Conservation (phyloP, 2,329 filamentous ascomycete genomes). For the Raffaelea arxii region DNA sequence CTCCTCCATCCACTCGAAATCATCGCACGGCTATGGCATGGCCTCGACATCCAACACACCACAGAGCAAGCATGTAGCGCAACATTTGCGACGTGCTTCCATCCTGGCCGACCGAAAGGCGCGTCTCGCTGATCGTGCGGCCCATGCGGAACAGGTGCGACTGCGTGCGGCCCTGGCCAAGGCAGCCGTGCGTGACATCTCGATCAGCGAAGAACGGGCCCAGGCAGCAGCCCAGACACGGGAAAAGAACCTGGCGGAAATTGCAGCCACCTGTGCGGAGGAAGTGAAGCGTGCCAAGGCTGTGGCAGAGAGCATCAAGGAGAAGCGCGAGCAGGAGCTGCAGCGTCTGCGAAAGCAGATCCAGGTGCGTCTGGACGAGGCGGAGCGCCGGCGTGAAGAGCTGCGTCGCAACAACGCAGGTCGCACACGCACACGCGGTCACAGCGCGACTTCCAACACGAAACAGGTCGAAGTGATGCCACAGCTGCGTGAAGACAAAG, state of each 20-base stretch:
- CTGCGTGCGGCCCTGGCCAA: slow-evolving; percentile 66
- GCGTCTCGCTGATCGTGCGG: slow-evolving; percentile 67
- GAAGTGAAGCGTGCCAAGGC: slow-evolving; percentile 77
- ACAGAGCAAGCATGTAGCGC: slow-evolving; percentile 69
- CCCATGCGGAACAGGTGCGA: slow-evolving; percentile 75
- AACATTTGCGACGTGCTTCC: slow-evolving; percentile 68
- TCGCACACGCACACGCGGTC: slow-evolving; percentile 36
- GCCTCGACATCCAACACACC: slow-evolving; percentile 28
- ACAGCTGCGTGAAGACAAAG: slow-evolving; percentile 39
- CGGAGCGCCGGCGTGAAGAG: slow-evolving; percentile 60
- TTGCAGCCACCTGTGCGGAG: slow-evolving; percentile 70
- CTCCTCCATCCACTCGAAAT: slow-evolving; percentile 64
- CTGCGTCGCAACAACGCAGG: slow-evolving; percentile 47
- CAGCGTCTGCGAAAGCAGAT: slow-evolving; percentile 62
- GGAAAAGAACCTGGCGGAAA: slow-evolving; percentile 72
- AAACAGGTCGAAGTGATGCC: slow-evolving; percentile 40
- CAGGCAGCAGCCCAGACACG: slow-evolving; percentile 68
- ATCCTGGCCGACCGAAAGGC: slow-evolving; percentile 76
- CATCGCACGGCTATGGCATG: slow-evolving; percentile 48
- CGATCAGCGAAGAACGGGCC: slow-evolving; percentile 64
- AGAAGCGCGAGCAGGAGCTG: slow-evolving; percentile 66
- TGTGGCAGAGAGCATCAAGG: slow-evolving; percentile 72
- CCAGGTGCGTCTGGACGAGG: slow-evolving; percentile 71
- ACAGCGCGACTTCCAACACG: slow-evolving; percentile 36
- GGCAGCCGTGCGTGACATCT: slow-evolving; percentile 53